Conservation (phyloP, 805 yeast species). For the Candida krabiensis region DNA sequence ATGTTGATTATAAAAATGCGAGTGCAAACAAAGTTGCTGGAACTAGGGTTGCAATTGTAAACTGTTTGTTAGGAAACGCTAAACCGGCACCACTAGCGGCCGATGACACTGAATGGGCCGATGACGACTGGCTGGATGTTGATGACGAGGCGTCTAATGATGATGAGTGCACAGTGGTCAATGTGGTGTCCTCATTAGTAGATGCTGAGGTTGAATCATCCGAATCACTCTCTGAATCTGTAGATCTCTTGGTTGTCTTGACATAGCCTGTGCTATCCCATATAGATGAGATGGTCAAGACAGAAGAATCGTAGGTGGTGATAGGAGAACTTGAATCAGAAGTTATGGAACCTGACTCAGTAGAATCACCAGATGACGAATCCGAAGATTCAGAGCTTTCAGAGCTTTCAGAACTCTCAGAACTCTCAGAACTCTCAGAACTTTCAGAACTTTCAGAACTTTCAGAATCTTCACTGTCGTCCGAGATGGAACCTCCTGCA, state of each 20-base stretch:
- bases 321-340: slow-evolving; percentile 13
- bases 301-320: slow-evolving; percentile 6
- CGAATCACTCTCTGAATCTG: slow-evolving; percentile 1
- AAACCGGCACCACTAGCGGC: slow-evolving; percentile 13
- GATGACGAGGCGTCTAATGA: slow-evolving; percentile 11
- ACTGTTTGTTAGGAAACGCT: background rate
- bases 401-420: too few relatives aligned
- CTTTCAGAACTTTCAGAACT: too few relatives aligned
- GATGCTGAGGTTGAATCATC: slow-evolving; percentile 1
- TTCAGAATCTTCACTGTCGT: slow-evolving; percentile 3
- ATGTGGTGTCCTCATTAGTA: slow-evolving; percentile 1
- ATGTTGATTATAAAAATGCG: slow-evolving; percentile 7
- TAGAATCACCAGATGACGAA: slow-evolving; percentile 6
- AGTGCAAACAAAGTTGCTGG: slow-evolving; percentile 14
- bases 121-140: slow-evolving; percentile 16
- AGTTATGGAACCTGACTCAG: slow-evolving; percentile 11
- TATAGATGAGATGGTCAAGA: background rate
- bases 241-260: slow-evolving; percentile 13
- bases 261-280: slow-evolving; percentile 3
- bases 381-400: too few relatives aligned
- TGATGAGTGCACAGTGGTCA: slow-evolving; percentile 2
- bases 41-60: slow-evolving; percentile 7
- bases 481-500: slow-evolving; percentile 23
- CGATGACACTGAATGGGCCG: slow-evolving; percentile 15
- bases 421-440: too few relatives aligned